Conservation (phyloP, 345 rosid genomes). For the Abelmoschus esculentus region DNA sequence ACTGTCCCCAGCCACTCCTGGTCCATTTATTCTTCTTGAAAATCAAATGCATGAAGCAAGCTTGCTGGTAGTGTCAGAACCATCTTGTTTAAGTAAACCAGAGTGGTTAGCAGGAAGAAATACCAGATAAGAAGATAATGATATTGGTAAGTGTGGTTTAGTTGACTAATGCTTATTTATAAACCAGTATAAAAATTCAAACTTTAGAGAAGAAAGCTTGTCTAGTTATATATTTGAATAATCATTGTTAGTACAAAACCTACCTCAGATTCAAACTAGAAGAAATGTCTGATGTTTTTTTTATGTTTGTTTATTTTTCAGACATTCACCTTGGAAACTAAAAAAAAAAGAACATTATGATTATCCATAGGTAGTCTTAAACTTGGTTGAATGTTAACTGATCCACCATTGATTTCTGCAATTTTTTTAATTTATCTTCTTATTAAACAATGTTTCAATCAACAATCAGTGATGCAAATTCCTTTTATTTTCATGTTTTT, state of each 20-base stretch:
- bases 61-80: neutral
- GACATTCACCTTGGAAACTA: no score
- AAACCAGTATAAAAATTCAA: neutral
- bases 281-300: neutral
- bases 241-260: no score
- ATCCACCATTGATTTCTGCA: neutral
- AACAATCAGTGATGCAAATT: neutral
- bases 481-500: neutral
- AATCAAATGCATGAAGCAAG: neutral
- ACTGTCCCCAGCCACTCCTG: neutral
- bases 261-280: no score
- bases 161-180: neutral
- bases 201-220: neutral
- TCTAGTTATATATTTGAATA: no score
- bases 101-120: neutral
- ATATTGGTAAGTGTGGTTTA: neutral
- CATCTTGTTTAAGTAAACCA: neutral
- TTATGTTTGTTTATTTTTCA: neutral
- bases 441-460: constrained; percentile 1
- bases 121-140: neutral
- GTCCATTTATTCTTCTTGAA: neutral
- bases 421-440: neutral
- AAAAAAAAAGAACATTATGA: neutral
- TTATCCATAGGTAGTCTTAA: neutral
- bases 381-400: neutral